A percentile compares a stretch with the other conserved stretches of the same genome.
phyloP scores from a whole-genome alignment of 2,329 filamentous ascomycete species.

The Alternaria hordeiaustralica region DNA sequence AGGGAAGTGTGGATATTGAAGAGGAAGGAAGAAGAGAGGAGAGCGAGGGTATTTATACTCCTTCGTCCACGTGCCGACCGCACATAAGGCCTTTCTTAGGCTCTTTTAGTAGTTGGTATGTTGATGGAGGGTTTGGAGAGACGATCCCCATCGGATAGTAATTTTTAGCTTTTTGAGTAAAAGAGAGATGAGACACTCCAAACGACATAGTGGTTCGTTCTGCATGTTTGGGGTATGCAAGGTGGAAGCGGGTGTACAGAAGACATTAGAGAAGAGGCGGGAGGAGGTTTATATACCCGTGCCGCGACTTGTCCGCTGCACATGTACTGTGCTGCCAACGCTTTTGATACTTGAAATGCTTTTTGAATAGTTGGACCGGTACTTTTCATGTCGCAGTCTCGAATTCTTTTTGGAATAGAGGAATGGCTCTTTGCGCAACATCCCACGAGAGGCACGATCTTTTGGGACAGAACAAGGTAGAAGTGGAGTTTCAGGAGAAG shows the following conservation, averaged over 20 bases:
- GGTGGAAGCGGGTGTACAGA: not conserved
- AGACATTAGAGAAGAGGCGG: not conserved
- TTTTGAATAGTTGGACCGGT: fast-evolving
- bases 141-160: not conserved
- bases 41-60: not conserved
- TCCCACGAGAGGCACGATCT: not conserved
- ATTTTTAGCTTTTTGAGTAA: too few relatives aligned
- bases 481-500: not conserved
- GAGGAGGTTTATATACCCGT: not conserved
- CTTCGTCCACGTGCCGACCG: not conserved
- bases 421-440: not conserved
- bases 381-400: not conserved
- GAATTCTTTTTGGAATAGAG: not conserved
- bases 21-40: not conserved
- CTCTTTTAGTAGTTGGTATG: not conserved
- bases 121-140: not conserved
- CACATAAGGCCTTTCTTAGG: too few relatives aligned
- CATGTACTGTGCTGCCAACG: not conserved
- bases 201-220: too few relatives aligned
- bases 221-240: too few relatives aligned
- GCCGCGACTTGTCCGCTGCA: fast-evolving
- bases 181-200: too few relatives aligned
- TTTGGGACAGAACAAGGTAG: not conserved
- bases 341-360: not conserved
- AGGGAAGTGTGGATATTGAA: not conserved